Percentiles rank a stretch among this genome's conserved stretches.
phyloP scores from a whole-genome alignment of 2,329 filamentous ascomycete species.

The Aurifilum marmelostoma region DNA sequence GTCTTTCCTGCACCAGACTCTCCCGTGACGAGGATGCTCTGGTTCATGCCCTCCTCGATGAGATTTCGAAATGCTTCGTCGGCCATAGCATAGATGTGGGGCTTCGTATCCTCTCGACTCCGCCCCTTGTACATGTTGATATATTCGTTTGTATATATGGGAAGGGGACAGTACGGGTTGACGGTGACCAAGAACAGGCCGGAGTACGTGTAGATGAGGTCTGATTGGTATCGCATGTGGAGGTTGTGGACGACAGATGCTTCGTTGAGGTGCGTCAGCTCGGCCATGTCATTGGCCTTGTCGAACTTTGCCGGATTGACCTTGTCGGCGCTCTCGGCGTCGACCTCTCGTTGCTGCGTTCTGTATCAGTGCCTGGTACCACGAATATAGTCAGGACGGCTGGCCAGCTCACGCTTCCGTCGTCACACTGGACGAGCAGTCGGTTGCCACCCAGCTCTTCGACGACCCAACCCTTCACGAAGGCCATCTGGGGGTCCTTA shows the following conservation, averaged over 20 bases:
- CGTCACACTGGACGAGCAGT: slow-evolving; percentile 88
- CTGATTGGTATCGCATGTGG: slow-evolving; percentile 90
- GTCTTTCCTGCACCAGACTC: slow-evolving; percentile 98
- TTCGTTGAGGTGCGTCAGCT: slow-evolving; percentile 96
- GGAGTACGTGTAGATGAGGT: slow-evolving; percentile 98
- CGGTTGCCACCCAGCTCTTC: slow-evolving; percentile 73
- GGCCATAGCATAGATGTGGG: slow-evolving; percentile 97
- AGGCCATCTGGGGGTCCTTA: slow-evolving; percentile 82
- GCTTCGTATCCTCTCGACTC: slow-evolving; percentile 89
- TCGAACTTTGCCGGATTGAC: slow-evolving; percentile 99
- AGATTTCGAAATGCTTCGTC: slow-evolving; percentile 95
- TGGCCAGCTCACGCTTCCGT: slow-evolving; percentile 72
- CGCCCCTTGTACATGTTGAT: slow-evolving; percentile 97
- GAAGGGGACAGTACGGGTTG: slow-evolving; percentile 92
- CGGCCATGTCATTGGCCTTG: slow-evolving; percentile 99
- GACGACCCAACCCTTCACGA: slow-evolving; percentile 89
- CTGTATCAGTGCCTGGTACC: neutral
- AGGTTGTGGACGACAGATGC: slow-evolving; percentile 97
- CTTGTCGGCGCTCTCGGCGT: slow-evolving; percentile 89
- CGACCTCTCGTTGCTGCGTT: slow-evolving; percentile 80
- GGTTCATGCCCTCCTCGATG: slow-evolving; percentile 92
- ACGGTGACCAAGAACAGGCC: slow-evolving; percentile 95
- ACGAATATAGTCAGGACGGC: neutral
- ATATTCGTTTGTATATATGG: slow-evolving; percentile 96
- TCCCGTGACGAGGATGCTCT: slow-evolving; percentile 96